phyloP scores from a whole-genome alignment of 116 monocot species.

The Trichopus zeylanicus region DNA sequence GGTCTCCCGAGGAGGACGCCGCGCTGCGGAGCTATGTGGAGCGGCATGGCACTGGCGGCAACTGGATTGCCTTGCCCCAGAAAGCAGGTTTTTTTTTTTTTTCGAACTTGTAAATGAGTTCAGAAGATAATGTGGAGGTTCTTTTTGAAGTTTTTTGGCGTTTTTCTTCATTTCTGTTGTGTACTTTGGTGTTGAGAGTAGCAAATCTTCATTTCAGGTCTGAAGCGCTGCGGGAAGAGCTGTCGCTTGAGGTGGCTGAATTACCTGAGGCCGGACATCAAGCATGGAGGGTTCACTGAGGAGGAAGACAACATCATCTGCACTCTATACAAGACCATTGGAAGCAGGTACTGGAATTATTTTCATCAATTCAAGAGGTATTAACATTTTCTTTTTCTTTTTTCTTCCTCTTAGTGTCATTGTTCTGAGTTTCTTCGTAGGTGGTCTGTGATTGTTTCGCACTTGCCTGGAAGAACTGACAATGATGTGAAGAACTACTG shows the following conservation, averaged over 20 bases:
- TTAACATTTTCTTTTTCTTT: no score
- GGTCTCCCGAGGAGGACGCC: slow-evolving; percentile 36
- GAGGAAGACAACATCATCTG: slow-evolving; percentile 55
- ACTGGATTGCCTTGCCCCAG: slow-evolving; percentile 31
- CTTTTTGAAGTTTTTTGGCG: not conserved
- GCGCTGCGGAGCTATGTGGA: slow-evolving; percentile 14
- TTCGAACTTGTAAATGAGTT: no score
- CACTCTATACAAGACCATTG: slow-evolving; percentile 38
- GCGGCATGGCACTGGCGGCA: slow-evolving; percentile 23
- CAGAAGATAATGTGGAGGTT: no score
- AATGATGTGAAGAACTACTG: slow-evolving; percentile 76
- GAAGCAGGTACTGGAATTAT: slow-evolving; percentile 36
- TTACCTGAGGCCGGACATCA: slow-evolving; percentile 59
- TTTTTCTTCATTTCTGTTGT: not conserved
- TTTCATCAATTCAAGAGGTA: no score
- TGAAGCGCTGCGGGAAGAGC: slow-evolving; percentile 49
- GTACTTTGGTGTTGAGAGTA: no score
- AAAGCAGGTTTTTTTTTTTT: slow-evolving; percentile 29
- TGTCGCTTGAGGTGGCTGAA: slow-evolving; percentile 52
- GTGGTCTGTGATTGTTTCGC: slow-evolving; percentile 61
- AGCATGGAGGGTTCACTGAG: slow-evolving; percentile 47
- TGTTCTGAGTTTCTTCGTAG: slow-evolving; percentile 14
- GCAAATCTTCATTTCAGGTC: slow-evolving; percentile 23
- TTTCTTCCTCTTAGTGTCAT: no score
- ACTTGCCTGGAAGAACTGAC: slow-evolving; percentile 56